phyloP scores from a whole-genome alignment of 768 basidiomycete species.

The Tylopilus rubrobrunneus region DNA sequence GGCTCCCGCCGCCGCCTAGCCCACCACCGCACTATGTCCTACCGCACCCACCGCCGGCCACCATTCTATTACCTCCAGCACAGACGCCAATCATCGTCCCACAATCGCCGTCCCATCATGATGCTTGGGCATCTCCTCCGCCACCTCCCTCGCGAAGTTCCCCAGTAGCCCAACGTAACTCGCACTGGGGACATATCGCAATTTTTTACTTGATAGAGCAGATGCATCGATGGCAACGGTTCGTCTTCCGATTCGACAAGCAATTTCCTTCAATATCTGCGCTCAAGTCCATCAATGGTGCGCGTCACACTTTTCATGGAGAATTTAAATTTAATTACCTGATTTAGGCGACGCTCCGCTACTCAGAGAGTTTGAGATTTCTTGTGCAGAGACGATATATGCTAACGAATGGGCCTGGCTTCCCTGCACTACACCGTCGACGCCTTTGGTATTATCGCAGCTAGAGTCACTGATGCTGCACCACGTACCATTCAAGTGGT shows the following conservation, averaged over 20 bases:
- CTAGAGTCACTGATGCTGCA: slow-evolving; percentile 61
- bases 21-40: slow-evolving; percentile 39
- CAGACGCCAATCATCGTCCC: slow-evolving; percentile 46
- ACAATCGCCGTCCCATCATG: slow-evolving; percentile 38
- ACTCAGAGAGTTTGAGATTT: slow-evolving; percentile 73
- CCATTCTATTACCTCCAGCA: slow-evolving; percentile 34
- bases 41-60: slow-evolving; percentile 25
- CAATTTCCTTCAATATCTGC: slow-evolving; percentile 72
- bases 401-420: slow-evolving; percentile 72
- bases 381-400: slow-evolving; percentile 61
- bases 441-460: slow-evolving; percentile 38
- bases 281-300: slow-evolving; percentile 69
- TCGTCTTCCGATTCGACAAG: slow-evolving; percentile 76
- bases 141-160: slow-evolving; percentile 24
- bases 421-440: slow-evolving; percentile 44
- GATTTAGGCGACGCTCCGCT: slow-evolving; percentile 65
- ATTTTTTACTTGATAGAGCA: slow-evolving; percentile 76
- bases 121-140: slow-evolving; percentile 36
- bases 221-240: slow-evolving; percentile 80
- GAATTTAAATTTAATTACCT: slow-evolving; percentile 1
- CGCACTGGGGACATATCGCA: slow-evolving; percentile 78
- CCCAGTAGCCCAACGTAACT: slow-evolving; percentile 41
- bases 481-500: slow-evolving; percentile 75
- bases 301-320: slow-evolving; percentile 19
- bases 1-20: slow-evolving; percentile 29